A percentile compares a stretch with the other conserved stretches of the same genome.
These are phyloP conservation scores for Brassica incana DNA, from an alignment of 345 rosid genomes.

Conservation along the genomic window DNA sequence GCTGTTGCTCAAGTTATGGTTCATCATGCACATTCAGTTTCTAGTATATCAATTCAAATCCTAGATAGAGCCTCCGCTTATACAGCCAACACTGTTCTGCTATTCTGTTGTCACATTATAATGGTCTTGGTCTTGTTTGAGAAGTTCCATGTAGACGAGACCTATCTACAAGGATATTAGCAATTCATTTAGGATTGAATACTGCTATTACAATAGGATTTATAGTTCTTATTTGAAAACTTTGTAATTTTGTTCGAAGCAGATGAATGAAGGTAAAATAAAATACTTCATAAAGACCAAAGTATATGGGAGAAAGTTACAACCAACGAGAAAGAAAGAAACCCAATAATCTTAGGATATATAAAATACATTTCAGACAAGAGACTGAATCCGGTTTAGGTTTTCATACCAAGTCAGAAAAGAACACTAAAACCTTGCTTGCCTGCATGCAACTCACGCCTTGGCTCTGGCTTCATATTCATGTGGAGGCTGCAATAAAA, in stretches of 20 bases:
- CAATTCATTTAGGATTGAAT: not conserved
- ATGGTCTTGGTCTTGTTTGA: slow-evolving; percentile 9
- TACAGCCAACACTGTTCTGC: slow-evolving; percentile 94
- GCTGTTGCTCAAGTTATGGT: not conserved
- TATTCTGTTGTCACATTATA: not conserved
- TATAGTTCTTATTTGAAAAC: not conserved
- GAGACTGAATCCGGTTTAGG: slow-evolving; percentile 23
- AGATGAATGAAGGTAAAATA: not conserved
- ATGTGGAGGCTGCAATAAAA: slow-evolving; percentile 51
- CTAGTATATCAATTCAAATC: not conserved
- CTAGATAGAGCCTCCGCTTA: slow-evolving; percentile 78
- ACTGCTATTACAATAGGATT: no score
- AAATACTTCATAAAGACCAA: not conserved
- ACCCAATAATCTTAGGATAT: not conserved
- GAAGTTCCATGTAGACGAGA: slow-evolving; percentile 31
- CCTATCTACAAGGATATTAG: slow-evolving; percentile 2
- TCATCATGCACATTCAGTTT: slow-evolving; percentile 2
- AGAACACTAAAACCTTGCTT: not conserved
- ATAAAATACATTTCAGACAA: slow-evolving; percentile 24
- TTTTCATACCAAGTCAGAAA: slow-evolving; percentile 26
- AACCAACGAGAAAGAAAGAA: not conserved
- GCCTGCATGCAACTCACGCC: slow-evolving; percentile 31
- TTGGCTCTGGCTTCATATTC: slow-evolving; percentile 70
- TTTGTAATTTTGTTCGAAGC: no score
- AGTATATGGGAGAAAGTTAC: not conserved